Conservation (phyloP, 441 rosid species). For the Breynia disticha region DNA sequence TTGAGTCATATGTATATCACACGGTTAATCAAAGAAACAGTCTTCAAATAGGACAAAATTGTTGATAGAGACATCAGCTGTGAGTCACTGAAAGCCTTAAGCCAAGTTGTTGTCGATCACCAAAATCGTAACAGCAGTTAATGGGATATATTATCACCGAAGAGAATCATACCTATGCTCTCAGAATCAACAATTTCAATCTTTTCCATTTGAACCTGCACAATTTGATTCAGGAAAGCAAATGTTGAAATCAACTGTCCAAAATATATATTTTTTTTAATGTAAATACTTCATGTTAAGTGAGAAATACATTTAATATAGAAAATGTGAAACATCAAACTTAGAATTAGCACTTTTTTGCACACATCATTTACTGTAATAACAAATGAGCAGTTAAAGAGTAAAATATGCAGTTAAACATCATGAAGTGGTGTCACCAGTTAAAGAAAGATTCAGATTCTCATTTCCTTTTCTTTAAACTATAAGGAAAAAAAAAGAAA, state of each 20-base stretch:
- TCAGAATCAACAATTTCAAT: constrained; percentile 28
- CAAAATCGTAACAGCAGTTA: not conserved
- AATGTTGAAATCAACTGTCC: not conserved
- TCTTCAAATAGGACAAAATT: too few species aligned
- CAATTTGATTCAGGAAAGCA: constrained; percentile 7
- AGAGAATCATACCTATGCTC: constrained; percentile 29
- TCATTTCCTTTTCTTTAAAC: not conserved
- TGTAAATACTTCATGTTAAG: not conserved
- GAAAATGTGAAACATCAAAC: too few species aligned
- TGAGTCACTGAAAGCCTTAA: too few species aligned
- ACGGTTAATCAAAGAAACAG: too few species aligned
- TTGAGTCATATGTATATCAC: too few species aligned
- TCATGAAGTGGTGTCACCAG: not conserved
- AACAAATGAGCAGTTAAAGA: too few species aligned
- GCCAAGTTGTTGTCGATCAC: too few species aligned
- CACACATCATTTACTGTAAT: too few species aligned
- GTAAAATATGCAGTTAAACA: too few species aligned
- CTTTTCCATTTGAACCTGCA: constrained; percentile 38
- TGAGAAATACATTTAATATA: not conserved
- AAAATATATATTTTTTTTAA: not conserved
- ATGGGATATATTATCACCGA: constrained; percentile 1
- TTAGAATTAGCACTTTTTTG: too few species aligned
- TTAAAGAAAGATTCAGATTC: not conserved
- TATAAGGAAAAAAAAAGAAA: constrained; percentile 2
- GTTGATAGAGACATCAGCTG: too few species aligned